Percentiles rank a stretch among this genome's conserved stretches.
Evolutionary conservation across 139 green algal species (phyloP).

Genomic region (Edaphochlamys debaryana): DNA sequence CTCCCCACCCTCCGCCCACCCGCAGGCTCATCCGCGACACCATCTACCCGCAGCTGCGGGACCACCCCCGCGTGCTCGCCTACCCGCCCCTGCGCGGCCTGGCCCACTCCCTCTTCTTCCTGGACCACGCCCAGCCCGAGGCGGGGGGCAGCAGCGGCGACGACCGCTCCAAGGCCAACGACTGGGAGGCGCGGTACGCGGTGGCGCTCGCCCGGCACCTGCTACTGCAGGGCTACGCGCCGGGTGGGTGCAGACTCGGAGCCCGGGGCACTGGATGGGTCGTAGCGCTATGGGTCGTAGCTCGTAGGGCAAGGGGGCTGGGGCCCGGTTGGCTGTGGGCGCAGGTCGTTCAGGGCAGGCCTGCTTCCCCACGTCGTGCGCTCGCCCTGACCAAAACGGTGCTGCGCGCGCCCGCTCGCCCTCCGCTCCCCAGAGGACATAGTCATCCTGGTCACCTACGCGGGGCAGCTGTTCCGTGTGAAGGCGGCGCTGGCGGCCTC

Average conservation of each 20-base stretch:
- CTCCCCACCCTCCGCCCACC: not conserved
- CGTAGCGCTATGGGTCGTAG: no score
- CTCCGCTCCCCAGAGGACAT: constrained; percentile 53
- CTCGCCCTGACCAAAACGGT: no score
- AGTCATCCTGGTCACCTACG: constrained; percentile 81
- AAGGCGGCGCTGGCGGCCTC: constrained; percentile 37
- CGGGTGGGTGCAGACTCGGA: no score
- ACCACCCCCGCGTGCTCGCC: constrained; percentile 51
- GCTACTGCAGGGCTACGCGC: constrained; percentile 71
- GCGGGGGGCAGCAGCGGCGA: constrained; percentile 63
- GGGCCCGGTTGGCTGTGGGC: no score
- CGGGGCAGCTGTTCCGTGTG: constrained; percentile 76
- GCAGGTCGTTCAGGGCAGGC: no score
- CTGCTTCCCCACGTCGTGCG: no score
- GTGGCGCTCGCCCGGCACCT: constrained; percentile 71
- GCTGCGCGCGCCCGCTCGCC: not conserved
- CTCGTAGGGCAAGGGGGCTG: no score
- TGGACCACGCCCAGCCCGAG: constrained; percentile 70
- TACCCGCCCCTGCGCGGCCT: constrained; percentile 67
- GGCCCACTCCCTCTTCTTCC: constrained; percentile 66
- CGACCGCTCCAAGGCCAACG: constrained; percentile 71
- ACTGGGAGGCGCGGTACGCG: constrained; percentile 64
- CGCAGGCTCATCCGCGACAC: constrained; percentile 59
- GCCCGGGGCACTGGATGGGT: no score
- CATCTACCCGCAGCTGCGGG: constrained; percentile 62